Evolutionary conservation across 345 rosid genomes (phyloP).

Genomic region (Zanthoxylum bungeanum): DNA sequence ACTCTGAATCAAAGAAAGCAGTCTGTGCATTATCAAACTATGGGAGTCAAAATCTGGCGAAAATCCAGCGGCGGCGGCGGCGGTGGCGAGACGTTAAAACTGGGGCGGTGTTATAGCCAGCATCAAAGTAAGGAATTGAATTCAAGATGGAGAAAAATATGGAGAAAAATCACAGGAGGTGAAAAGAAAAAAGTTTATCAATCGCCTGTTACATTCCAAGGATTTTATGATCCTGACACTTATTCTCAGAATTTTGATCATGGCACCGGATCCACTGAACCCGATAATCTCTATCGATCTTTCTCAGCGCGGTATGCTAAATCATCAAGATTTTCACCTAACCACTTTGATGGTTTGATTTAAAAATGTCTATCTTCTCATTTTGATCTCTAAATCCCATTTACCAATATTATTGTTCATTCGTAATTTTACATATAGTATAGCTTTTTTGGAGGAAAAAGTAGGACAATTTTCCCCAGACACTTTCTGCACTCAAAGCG

Average conservation of each 20-base stretch:
- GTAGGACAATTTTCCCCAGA: no score
- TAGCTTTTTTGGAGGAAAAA: no score
- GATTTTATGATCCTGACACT: slow-evolving; percentile 38
- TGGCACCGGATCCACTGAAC: slow-evolving; percentile 43
- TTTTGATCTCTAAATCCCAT: neutral
- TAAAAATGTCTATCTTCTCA: neutral
- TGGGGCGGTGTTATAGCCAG: slow-evolving; percentile 16
- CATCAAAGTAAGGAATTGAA: neutral
- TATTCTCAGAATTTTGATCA: slow-evolving; percentile 60
- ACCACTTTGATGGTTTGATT: neutral
- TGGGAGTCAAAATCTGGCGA: slow-evolving; percentile 21
- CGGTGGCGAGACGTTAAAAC: slow-evolving; percentile 10
- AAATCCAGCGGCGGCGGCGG: slow-evolving; percentile 12
- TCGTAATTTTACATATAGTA: neutral
- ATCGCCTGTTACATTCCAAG: slow-evolving; percentile 10
- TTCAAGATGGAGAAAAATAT: slow-evolving; percentile 32
- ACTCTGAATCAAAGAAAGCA: no score
- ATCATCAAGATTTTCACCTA: slow-evolving; percentile 23
- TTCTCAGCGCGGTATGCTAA: slow-evolving; percentile 58
- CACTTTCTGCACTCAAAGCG: no score
- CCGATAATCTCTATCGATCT: slow-evolving; percentile 48
- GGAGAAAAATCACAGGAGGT: slow-evolving; percentile 40
- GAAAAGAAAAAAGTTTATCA: slow-evolving; percentile 26
- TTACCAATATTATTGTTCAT: neutral
- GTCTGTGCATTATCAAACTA: neutral